Conservation (phyloP, 2,329 filamentous ascomycete genomes). For the Orbilia brochopaga region DNA sequence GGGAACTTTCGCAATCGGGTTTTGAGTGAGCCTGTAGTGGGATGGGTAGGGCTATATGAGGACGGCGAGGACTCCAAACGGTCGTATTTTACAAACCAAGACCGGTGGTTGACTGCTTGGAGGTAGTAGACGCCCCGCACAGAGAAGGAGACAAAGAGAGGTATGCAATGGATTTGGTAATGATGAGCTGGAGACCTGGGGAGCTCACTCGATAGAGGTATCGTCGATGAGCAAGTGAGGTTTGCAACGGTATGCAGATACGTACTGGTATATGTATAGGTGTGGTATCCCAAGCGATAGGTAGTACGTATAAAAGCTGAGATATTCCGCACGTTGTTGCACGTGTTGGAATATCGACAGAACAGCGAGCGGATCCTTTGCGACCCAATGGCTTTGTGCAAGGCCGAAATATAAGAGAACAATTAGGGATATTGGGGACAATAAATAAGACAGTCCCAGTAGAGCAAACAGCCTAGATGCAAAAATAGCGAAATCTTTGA, state of each 20-base stretch:
- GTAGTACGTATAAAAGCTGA: no score
- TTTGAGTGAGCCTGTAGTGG: background rate
- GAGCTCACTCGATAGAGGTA: background rate
- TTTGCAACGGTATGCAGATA: background rate
- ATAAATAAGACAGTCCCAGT: background rate
- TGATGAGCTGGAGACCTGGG: background rate
- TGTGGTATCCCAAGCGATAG: background rate
- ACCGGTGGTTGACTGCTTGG: background rate
- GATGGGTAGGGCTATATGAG: background rate
- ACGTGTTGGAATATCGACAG: no score
- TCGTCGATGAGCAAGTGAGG: background rate
- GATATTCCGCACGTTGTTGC: no score
- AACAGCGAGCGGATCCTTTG: no score
- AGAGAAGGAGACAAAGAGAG: background rate
- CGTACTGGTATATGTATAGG: background rate
- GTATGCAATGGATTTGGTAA: background rate
- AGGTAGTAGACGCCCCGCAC: background rate
- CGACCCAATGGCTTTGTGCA: no score
- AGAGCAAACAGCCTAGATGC: background rate
- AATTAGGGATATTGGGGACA: no score
- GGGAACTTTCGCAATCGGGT: conserved; percentile 5
- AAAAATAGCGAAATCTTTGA: conserved; percentile 12
- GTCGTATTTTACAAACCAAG: background rate
- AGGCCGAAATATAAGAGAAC: no score
- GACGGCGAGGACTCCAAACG: background rate